Base-by-base conservation (phyloP, 2,329 filamentous ascomycete species). In the Colletotrichum sp. region DNA sequence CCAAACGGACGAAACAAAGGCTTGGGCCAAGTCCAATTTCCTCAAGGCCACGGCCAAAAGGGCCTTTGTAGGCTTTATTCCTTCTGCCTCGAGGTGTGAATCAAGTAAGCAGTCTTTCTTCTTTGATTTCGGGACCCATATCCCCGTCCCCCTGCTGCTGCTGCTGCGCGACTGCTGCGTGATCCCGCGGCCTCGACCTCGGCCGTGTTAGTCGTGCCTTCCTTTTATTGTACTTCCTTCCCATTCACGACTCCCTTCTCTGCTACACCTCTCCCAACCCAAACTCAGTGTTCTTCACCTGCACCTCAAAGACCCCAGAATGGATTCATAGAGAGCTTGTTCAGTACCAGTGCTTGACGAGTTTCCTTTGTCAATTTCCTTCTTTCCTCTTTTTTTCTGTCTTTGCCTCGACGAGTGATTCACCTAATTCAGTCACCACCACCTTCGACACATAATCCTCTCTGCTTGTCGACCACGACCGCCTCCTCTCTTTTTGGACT, bases 301-400 rank as follows among this genome's bases (percentile, higher is more conserved):
- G 72, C 70, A 38, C 61, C 57, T 55, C 34, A 60, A 32, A 48
- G 32, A 69, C 67, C 64, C 55, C 74, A 72, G 30, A 55, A 78
- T 78, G 77, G 52, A 78, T 70, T 72, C 68, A 77, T 77, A 71
- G 75, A 58, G 55, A 24, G 67, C 24, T 75, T 78, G 75, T 73
- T 70, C 64, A 65, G 65, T 68, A 69, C 71, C 72, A 71, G 26
- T 63, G 58, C 30, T 75, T 66, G 77, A 71, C 75, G 72, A 72
- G 43, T 78, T 78, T 78, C 75, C 70, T 78, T 77, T 78, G 77
- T 78, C 76, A 55, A 55, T 69, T 71, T 34, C 32, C 69, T 70
- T 77, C 16, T 55, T 57, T 60, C 18, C 38, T 10, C 21, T 71
- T 58, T 24, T 30, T 32, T 63, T 75, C 60, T 74, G n/a, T 15